Percentiles rank a stretch among this genome's conserved stretches.
Evolutionary conservation across 1,139 yeast genomes (phyloP).

Genomic region (Taphrina wiesneri): DNA sequence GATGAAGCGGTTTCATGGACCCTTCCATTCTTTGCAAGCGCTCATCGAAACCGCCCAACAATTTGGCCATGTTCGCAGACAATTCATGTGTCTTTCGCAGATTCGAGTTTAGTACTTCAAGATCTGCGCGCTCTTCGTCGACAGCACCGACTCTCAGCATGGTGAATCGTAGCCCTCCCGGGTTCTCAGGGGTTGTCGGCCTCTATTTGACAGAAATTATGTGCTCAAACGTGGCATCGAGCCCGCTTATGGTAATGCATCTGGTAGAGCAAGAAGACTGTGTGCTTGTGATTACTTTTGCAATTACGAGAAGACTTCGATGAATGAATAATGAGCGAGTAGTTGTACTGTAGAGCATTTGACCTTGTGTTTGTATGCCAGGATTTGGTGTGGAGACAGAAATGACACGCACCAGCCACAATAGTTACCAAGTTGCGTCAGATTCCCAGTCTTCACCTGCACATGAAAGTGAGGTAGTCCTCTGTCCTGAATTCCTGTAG

Average conservation of each 20-base stretch:
- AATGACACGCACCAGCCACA: not conserved
- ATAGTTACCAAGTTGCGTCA: not conserved
- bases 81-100: constrained; percentile 33
- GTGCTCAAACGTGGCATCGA: not conserved
- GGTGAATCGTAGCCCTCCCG: not conserved
- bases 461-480: no score
- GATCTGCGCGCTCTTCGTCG: constrained; percentile 37
- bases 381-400: not conserved
- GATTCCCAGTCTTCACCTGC: no score
- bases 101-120: constrained; percentile 34
- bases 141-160: constrained; percentile 20
- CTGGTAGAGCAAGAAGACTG: no score
- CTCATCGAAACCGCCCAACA: constrained; percentile 29
- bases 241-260: no score
- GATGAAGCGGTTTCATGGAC: constrained; percentile 33
- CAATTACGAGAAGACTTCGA: no score
- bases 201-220: not conserved
- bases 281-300: no score
- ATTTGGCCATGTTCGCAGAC: constrained; percentile 15
- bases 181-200: no score
- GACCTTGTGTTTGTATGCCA: no score
- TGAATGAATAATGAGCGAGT: not conserved
- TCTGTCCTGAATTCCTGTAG: no score
- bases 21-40: constrained; percentile 32
- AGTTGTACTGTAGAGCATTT: no score